Evolutionary conservation across 2,329 filamentous ascomycete species (phyloP).

Genomic region (Xylaria sp.): DNA sequence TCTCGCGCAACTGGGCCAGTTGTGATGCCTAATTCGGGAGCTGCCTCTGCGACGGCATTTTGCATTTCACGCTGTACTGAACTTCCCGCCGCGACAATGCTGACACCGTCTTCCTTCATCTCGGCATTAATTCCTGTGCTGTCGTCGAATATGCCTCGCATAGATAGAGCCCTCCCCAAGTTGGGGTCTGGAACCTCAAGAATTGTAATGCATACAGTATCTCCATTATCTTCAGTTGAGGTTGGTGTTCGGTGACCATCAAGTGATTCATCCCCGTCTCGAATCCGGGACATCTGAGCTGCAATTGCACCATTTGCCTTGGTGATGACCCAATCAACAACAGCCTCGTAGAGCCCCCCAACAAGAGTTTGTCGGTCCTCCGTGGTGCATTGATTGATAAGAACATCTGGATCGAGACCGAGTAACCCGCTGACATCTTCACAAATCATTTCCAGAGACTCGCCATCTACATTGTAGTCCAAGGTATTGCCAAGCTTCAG

Average conservation of each 20-base stretch:
- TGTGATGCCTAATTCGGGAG: constrained; percentile 80
- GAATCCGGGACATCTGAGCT: constrained; percentile 74
- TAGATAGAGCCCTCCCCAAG: constrained; percentile 86
- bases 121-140: constrained; percentile 92
- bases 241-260: constrained; percentile 74
- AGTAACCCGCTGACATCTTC: constrained; percentile 90
- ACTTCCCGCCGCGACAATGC: constrained; percentile 76
- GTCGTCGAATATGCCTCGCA: constrained; percentile 94
- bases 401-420: constrained; percentile 85
- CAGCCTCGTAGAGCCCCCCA: constrained; percentile 87
- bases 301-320: constrained; percentile 90
- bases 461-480: constrained; percentile 84
- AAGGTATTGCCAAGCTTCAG: constrained; percentile 92
- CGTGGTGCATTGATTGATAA: constrained; percentile 81
- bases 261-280: constrained; percentile 73
- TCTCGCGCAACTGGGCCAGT: constrained; percentile 74
- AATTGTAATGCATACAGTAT: constrained; percentile 89
- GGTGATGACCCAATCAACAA: constrained; percentile 92
- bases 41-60: constrained; percentile 79
- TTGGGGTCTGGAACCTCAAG: constrained; percentile 84
- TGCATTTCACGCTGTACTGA: constrained; percentile 90
- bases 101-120: constrained; percentile 94
- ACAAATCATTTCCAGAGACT: constrained; percentile 84
- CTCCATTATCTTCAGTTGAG: constrained; percentile 75
- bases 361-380: constrained; percentile 86